Conservation (phyloP, 805 yeast genomes). For the Saturnispora sanitii region DNA sequence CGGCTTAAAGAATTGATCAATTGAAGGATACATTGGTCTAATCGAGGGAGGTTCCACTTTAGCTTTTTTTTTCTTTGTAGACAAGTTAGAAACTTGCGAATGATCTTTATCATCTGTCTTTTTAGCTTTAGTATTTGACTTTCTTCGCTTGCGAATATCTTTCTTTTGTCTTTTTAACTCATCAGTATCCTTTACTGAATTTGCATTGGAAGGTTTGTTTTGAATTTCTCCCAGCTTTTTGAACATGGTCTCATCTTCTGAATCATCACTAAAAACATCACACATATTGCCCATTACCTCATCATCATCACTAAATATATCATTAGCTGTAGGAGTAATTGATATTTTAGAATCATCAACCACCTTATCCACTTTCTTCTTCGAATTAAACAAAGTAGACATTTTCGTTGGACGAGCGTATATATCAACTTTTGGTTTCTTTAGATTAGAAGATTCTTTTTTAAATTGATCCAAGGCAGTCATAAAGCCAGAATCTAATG, state of each 20-base stretch:
- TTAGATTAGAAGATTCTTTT: background rate
- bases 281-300: background rate
- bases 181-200: too few species aligned
- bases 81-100: too few species aligned
- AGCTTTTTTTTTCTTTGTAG: background rate
- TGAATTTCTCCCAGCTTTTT: slow-evolving; percentile 3
- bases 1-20: slow-evolving; percentile 6
- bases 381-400: background rate
- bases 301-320: slow-evolving; percentile 8
- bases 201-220: background rate
- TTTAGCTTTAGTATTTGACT: background rate
- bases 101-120: background rate
- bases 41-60: background rate
- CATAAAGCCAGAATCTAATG: slow-evolving; percentile 1
- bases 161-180: background rate
- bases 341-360: background rate
- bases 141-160: background rate
- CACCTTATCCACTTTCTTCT: background rate
- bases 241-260: slow-evolving; percentile 2
- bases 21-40: slow-evolving; percentile 8
- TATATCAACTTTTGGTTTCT: background rate
- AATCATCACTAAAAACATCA: slow-evolving; percentile 8
- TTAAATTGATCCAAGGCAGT: slow-evolving; percentile 6
- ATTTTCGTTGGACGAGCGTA: slow-evolving; percentile 1
- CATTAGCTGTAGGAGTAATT: background rate